Conservation (phyloP, 176 grass and related monocot genomes). For the Musa itinerans region DNA sequence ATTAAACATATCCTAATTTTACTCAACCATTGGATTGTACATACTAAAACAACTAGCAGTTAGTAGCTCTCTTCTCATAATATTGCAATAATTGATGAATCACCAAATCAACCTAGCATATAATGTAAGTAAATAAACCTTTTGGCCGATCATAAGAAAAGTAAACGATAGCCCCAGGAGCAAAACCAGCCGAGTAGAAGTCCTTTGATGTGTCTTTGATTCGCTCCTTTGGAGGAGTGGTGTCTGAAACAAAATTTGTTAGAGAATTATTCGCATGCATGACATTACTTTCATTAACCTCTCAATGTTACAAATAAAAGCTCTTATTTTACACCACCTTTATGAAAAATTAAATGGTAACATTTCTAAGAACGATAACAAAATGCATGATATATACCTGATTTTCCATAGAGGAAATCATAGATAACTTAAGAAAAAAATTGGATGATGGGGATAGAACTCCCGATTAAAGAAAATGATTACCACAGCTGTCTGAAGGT, state of each 20-base stretch:
- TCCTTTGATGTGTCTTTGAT: slow-evolving; percentile 71
- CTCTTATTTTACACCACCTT: too few relatives aligned
- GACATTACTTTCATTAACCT: too few relatives aligned
- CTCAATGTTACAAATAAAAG: too few relatives aligned
- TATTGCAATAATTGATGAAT: too few relatives aligned
- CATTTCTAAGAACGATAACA: not conserved
- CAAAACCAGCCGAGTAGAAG: slow-evolving; percentile 78
- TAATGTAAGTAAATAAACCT: slow-evolving; percentile 32
- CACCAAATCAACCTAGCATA: not conserved
- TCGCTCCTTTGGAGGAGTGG: slow-evolving; percentile 79
- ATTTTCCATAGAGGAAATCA: not conserved
- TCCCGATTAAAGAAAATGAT: not conserved
- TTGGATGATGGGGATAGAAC: too few relatives aligned
- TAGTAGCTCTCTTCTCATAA: too few relatives aligned
- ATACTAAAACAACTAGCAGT: too few relatives aligned
- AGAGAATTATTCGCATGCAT: not conserved
- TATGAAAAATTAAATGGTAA: too few relatives aligned
- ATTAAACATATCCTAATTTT: too few relatives aligned
- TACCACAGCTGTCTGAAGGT: not conserved
- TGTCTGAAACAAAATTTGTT: slow-evolving; percentile 49
- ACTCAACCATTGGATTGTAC: too few relatives aligned
- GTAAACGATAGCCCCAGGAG: slow-evolving; percentile 80
- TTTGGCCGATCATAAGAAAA: slow-evolving; percentile 81
- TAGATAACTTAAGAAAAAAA: not conserved
- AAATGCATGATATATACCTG: not conserved